Evolutionary conservation across 2,329 filamentous ascomycete genomes (phyloP).

Genomic region (Xylariaceae sp.): DNA sequence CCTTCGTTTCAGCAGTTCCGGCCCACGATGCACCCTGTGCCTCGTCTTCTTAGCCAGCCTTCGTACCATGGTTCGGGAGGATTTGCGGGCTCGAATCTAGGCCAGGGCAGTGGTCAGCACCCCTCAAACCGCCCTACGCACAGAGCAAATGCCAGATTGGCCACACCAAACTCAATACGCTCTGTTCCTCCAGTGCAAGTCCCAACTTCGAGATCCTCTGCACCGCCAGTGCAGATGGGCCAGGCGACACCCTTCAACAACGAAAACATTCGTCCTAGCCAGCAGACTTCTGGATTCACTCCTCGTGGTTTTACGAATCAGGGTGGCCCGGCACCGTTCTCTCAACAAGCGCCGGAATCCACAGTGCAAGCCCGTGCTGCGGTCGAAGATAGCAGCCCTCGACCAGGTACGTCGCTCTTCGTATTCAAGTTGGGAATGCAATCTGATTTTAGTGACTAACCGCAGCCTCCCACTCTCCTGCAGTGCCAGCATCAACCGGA

Average conservation of each 20-base stretch:
- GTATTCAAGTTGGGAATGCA: background rate
- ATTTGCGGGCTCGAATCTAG: constrained; percentile 3
- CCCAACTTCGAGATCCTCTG: constrained; percentile 1
- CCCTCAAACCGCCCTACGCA: constrained; percentile 10
- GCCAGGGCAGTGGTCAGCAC: constrained; percentile 14
- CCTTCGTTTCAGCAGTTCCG: constrained; percentile 11
- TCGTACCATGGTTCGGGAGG: background rate
- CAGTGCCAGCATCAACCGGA: constrained; percentile 14
- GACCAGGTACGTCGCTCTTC: constrained; percentile 10
- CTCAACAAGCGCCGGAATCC: constrained; percentile 14
- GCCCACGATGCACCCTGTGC: constrained; percentile 21
- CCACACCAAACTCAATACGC: constrained; percentile 6
- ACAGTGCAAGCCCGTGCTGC: background rate
- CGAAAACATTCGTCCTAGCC: constrained; percentile 11
- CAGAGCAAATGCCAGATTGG: background rate
- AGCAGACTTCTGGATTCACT: constrained; percentile 11
- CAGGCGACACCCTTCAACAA: constrained; percentile 10
- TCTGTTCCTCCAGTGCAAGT: constrained; percentile 6
- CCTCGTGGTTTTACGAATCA: constrained; percentile 10
- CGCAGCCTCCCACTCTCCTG: constrained; percentile 12
- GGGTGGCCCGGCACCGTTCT: background rate
- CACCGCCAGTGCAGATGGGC: background rate
- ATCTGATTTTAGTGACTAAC: constrained; percentile 17
- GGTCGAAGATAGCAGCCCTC: background rate
- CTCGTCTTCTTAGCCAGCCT: constrained; percentile 10